These are phyloP conservation scores for Termitomyces sp. DNA, from an alignment of 768 basidiomycete genomes.

Conservation along the genomic window DNA sequence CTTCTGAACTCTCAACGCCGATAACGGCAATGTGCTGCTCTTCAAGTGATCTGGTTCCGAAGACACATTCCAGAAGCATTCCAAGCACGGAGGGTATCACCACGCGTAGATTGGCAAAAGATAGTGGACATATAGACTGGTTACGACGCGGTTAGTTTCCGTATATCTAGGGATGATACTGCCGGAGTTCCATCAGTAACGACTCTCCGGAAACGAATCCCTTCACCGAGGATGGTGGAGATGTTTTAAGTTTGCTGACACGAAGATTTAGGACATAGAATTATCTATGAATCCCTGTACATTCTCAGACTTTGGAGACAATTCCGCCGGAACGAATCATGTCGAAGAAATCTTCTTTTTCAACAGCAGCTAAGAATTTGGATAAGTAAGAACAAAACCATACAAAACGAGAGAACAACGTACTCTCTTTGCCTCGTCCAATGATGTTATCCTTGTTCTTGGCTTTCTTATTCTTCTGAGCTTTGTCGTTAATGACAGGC, in stretches of 20 bases:
- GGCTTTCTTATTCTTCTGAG: conserved; percentile 35
- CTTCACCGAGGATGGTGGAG: background rate
- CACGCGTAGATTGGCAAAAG: conserved; percentile 17
- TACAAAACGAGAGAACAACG: conserved; percentile 14
- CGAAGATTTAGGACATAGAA: background rate
- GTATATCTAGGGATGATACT: background rate
- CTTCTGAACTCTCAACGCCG: conserved; percentile 40
- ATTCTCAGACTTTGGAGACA: conserved; percentile 58
- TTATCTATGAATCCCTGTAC: background rate
- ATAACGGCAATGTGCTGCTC: conserved; percentile 51
- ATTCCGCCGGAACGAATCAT: conserved; percentile 79
- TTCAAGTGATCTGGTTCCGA: conserved; percentile 1
- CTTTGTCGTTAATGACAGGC: conserved; percentile 47
- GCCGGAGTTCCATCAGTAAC: background rate
- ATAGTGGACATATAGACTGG: conserved; percentile 6
- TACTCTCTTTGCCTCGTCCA: conserved; percentile 56
- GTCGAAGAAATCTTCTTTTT: conserved; percentile 74
- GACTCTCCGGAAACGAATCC: background rate
- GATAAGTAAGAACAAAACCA: conserved; percentile 1
- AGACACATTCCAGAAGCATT: conserved; percentile 1
- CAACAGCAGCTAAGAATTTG: conserved; percentile 41
- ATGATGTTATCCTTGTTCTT: conserved; percentile 51
- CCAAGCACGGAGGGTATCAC: conserved; percentile 16
- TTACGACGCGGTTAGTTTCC: background rate
- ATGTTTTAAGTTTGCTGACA: background rate